Percentiles rank a stretch among this genome's conserved stretches.
Evolutionary conservation across 2,329 filamentous ascomycete species (phyloP).

Genomic region (Aspergillus sp.): DNA sequence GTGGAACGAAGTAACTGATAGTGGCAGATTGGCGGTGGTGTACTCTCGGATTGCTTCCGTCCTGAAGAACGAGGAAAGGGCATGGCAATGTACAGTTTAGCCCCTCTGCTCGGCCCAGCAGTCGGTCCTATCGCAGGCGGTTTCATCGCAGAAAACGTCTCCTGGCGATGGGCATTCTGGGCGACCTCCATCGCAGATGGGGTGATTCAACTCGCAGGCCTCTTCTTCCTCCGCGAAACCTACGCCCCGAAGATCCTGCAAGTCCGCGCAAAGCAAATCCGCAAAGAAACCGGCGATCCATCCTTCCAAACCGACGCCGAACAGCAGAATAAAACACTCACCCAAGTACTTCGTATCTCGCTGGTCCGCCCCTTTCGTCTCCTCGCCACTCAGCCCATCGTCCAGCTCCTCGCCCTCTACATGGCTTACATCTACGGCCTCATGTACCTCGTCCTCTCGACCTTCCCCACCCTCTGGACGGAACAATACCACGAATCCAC

Average conservation of each 20-base stretch:
- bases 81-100: conserved; percentile 59
- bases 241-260: conserved; percentile 61
- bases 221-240: conserved; percentile 62
- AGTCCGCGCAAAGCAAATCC: conserved; percentile 51
- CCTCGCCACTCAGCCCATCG: conserved; percentile 55
- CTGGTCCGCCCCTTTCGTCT: conserved; percentile 54
- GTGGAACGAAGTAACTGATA: conserved; percentile 1
- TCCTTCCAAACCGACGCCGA: conserved; percentile 37
- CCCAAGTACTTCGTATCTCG: conserved; percentile 31
- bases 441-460: conserved; percentile 61
- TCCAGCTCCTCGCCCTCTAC: conserved; percentile 53
- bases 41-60: conserved; percentile 54
- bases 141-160: conserved; percentile 58
- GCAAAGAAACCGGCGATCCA: conserved; percentile 34
- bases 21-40: conserved; percentile 42
- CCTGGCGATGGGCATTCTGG: conserved; percentile 72
- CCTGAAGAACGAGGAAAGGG: conserved; percentile 60
- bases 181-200: conserved; percentile 60
- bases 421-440: conserved; percentile 58
- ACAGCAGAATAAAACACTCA: conserved; percentile 28
- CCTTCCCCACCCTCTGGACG: conserved; percentile 58
- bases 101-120: conserved; percentile 61
- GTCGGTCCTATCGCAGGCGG: conserved; percentile 63
- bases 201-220: conserved; percentile 56
- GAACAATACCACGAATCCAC: conserved; percentile 51